A percentile compares a stretch with the other conserved stretches of the same genome.
Evolutionary conservation across 2,329 filamentous ascomycete genomes (phyloP).

Genomic region (Fusarium annulatum): DNA sequence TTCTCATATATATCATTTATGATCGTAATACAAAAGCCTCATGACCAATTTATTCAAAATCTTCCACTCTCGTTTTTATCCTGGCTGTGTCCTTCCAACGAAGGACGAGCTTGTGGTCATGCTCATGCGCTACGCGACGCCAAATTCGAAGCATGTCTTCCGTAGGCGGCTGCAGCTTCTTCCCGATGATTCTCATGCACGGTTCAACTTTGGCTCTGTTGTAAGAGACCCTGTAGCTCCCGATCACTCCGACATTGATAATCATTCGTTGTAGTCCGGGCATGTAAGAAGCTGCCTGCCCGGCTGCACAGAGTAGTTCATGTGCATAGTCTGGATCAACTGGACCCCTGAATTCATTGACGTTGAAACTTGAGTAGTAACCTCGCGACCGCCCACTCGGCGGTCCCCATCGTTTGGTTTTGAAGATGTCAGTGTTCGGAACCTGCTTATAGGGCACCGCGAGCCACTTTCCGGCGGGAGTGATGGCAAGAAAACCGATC

Average conservation of each 20-base stretch:
- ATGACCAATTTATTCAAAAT: neutral
- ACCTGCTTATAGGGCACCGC: neutral
- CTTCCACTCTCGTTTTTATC: neutral
- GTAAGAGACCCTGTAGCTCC: neutral
- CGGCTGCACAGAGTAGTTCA: neutral
- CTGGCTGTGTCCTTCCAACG: constrained; percentile 4
- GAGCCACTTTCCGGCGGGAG: constrained; percentile 8
- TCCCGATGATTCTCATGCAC: constrained; percentile 6
- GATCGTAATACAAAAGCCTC: neutral
- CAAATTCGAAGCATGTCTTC: constrained; percentile 2
- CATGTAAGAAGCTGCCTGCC: constrained; percentile 2
- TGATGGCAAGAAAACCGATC: constrained; percentile 4
- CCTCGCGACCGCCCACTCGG: neutral
- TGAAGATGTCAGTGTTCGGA: constrained; percentile 4
- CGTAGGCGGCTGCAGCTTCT: neutral
- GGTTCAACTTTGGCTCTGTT: neutral
- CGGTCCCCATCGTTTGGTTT: constrained; percentile 1
- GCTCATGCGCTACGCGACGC: constrained; percentile 2
- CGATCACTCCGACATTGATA: neutral
- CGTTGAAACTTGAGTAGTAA: neutral
- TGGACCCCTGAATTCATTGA: constrained; percentile 17
- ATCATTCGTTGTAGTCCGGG: neutral
- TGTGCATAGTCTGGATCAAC: constrained; percentile 8
- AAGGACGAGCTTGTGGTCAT: neutral
- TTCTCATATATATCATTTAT: neutral